Base-by-base conservation (phyloP, 1,284 basidiomycete genomes). In the Flammula alnicola region DNA sequence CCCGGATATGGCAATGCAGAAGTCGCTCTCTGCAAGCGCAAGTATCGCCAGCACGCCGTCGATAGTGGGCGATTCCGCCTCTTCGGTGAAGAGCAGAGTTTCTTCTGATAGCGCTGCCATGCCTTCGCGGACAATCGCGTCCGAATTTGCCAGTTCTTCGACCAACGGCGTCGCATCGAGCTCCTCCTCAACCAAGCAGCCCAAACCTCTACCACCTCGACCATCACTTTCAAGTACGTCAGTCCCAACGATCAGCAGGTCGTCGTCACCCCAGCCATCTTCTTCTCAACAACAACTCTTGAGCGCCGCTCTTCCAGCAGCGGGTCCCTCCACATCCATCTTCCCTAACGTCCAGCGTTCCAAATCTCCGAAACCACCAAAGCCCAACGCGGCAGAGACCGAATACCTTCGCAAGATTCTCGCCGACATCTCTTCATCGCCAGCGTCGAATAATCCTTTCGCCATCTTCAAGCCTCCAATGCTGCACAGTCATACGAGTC, bases 371-470 rank as follows among this genome's bases (percentile, higher is more conserved):
- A 78, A 78, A 50, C 69, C 73, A 0, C 79, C 80, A 0, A 85
- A 83, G 62, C 74, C 76, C 3, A 71, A 76, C 0, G 56, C 71
- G 10, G 78, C 77, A 48, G 83, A 90, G 58, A 65, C 77, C 4
- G 81, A 77, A 40, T 90, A 87, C 64, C 71, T 90, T 11, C 78
- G 79, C 11, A 75, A 76, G 39, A 78, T 89, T 22, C 72, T 90
- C 9, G 83, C 87, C 0, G 86, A 90, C 51, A 73, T 84, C 5
- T 60, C 62, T 12, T 61, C 67, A 0, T 59, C 67, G 4, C 49
- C 67, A 5, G 59, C 67, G 5, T 60, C 66, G 2, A 44, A 2
- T 68, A 71, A 51, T 48, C 74, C 77, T 3, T 77, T 82, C 51
- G 66, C 72, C 3, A 66, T 82, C 33, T 74, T 83, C 57, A 73